Percentiles rank a stretch among this genome's conserved stretches.
Evolutionary conservation across 2,329 filamentous ascomycete species (phyloP).

Genomic region (Alternaria ventricosa): DNA sequence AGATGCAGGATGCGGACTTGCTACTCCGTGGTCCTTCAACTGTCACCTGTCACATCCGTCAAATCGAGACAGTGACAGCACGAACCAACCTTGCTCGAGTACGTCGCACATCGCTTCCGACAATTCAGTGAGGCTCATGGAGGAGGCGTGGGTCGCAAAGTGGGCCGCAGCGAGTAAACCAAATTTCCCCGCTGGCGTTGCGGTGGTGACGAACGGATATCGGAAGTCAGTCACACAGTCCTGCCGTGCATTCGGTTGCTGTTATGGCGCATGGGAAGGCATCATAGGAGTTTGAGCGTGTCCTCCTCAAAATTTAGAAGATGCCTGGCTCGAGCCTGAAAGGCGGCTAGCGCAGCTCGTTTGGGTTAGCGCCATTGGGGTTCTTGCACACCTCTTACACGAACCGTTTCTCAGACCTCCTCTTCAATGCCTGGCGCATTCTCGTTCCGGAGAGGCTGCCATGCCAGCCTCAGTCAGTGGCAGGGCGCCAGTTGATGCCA

Average conservation of each 20-base stretch:
- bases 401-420: constrained; percentile 41
- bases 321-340: not conserved
- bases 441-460: constrained; percentile 28
- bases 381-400: constrained; percentile 41
- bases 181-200: constrained; percentile 16
- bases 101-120: not conserved
- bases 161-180: constrained; percentile 12
- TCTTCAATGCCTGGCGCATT: constrained; percentile 42
- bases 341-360: constrained; percentile 12
- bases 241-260: constrained; percentile 36
- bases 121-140: constrained; percentile 5
- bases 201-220: constrained; percentile 14
- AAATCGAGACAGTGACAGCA: constrained; percentile 11
- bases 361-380: constrained; percentile 26
- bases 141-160: constrained; percentile 10
- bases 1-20: constrained; percentile 11
- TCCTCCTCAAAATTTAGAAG: constrained; percentile 31
- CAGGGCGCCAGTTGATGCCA: constrained; percentile 33
- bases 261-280: constrained; percentile 36
- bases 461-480: constrained; percentile 34
- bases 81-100: constrained; percentile 3
- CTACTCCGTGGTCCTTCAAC: constrained; percentile 2
- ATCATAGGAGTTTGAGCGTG: constrained; percentile 43
- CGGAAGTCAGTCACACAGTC: constrained; percentile 26
- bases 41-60: constrained; percentile 29